A percentile compares a stretch with the other conserved stretches of the same genome.
Conservation (phyloP, 306 rosid species). For the Trifolium fragiferum region DNA sequence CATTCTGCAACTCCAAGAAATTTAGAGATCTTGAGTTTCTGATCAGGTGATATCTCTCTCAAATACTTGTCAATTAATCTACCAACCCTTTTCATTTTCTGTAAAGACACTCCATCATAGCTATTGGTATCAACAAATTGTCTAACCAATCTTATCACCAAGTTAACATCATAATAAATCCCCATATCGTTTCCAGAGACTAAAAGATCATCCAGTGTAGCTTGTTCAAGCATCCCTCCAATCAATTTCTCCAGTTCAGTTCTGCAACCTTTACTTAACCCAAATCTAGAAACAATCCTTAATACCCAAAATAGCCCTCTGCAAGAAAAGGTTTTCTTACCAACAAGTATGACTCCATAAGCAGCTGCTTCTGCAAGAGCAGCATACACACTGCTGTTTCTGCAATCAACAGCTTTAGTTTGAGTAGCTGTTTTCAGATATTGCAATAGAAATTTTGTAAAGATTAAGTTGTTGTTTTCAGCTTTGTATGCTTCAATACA, state of each 20-base stretch:
- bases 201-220: conserved; percentile 81
- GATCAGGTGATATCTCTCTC: conserved; percentile 87
- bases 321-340: conserved; percentile 62
- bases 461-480: conserved; percentile 60
- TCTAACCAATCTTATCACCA: conserved; percentile 72
- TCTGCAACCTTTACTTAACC: conserved; percentile 57
- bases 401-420: conserved; percentile 32
- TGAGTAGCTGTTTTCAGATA: conserved; percentile 66
- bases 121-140: conserved; percentile 56
- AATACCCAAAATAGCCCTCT: conserved; percentile 76
- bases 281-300: conserved; percentile 69
- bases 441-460: conserved; percentile 79
- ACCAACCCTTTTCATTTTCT: conserved; percentile 72
- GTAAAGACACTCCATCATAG: conserved; percentile 42
- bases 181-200: conserved; percentile 67
- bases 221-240: conserved; percentile 71
- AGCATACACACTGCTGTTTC: conserved; percentile 48
- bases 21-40: conserved; percentile 72
- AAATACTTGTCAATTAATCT: conserved; percentile 73
- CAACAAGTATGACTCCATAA: conserved; percentile 69
- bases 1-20: conserved; percentile 83
- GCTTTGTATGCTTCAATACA: conserved; percentile 53
- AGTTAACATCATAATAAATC: conserved; percentile 69
- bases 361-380: conserved; percentile 75
- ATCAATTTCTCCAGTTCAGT: conserved; percentile 72